Base-by-base conservation (phyloP, 768 basidiomycete species). In the Trametes gibbosa region DNA sequence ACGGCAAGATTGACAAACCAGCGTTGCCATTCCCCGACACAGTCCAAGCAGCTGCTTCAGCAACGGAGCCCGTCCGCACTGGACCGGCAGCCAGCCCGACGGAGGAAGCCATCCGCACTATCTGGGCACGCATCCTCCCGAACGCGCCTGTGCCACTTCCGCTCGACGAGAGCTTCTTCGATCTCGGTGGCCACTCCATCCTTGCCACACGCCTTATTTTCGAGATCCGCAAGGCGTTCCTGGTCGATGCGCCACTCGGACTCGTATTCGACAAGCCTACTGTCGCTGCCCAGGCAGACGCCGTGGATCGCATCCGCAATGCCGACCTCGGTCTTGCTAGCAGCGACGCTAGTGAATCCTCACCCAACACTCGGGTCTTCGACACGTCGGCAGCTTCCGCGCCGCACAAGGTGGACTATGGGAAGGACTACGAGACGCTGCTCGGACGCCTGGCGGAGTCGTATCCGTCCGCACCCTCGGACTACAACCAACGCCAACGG, bases 1-100 rank as follows among this genome's bases (percentile, higher is more conserved):
- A 98, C 71, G 97, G 97, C 62, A 99, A 99, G 76, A 89, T 99
- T 71, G 97, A 99, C 78, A 99, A 98, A 70, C 96, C 97, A 0
- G 91, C 92, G 0, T 84, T 99, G 46, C 97, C 97, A 12, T 99
- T 98, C 86, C 97, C 97, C 7, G 97, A 99, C 73, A 98, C 97
- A 0, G 90, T 87, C 4, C 86, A 90, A 59, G 81, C 73, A 0
- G 75, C 79, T 7, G 65, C 76, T 21, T 73, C 79, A 41, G 79
- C 76, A 21, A 73, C 79, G 41, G 79, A 82, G 40, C 73, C 81
- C 1, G 63, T 67, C 29, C 66, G 73, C 29, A 32, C 29, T 32
- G 70, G 59, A 16, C 73, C 74, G 23, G 75, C 81, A 34, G 85
- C 78, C 29, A 32, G 10, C 17, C 76, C 90, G 0, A 96, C 93